A percentile compares a stretch with the other conserved stretches of the same genome.
Evolutionary conservation across 75 land plant genomes (phyloP).

Genomic region (Pinus taeda): DNA sequence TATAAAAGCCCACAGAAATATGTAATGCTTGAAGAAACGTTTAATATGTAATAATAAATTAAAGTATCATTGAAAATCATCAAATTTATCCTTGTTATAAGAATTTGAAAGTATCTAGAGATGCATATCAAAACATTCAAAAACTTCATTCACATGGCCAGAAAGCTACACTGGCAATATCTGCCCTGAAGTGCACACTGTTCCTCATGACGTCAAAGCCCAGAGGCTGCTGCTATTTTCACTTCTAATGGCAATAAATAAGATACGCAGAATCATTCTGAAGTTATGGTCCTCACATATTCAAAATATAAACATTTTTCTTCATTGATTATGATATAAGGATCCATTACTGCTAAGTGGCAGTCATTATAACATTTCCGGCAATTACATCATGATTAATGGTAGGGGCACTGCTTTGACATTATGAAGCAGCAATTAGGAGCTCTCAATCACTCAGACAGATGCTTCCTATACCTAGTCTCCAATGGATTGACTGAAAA

Average conservation of each 20-base stretch:
- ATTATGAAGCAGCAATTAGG: not conserved
- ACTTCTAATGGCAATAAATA: not conserved
- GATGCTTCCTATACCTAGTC: no score
- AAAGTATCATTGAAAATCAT: no score
- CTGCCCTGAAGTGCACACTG: not conserved
- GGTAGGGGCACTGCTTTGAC: not conserved
- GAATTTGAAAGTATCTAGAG: no score
- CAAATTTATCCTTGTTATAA: no score
- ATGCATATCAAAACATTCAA: not conserved
- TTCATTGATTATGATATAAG: not conserved
- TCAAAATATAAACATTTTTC: conserved; percentile 3
- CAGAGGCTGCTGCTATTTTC: not conserved
- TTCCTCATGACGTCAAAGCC: not conserved
- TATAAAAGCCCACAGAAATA: no score
- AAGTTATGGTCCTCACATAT: not conserved
- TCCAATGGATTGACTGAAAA: not conserved
- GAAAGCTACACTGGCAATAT: not conserved
- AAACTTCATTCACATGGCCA: not conserved
- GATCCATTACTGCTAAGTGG: not conserved
- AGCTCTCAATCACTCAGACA: no score
- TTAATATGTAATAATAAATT: no score
- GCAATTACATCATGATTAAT: conserved; percentile 1
- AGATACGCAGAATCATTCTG: not conserved
- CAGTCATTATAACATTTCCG: not conserved
- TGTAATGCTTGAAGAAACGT: no score